Base-by-base conservation (phyloP, 371 early-diverging fungal species). In the Mucor circinelloides region DNA sequence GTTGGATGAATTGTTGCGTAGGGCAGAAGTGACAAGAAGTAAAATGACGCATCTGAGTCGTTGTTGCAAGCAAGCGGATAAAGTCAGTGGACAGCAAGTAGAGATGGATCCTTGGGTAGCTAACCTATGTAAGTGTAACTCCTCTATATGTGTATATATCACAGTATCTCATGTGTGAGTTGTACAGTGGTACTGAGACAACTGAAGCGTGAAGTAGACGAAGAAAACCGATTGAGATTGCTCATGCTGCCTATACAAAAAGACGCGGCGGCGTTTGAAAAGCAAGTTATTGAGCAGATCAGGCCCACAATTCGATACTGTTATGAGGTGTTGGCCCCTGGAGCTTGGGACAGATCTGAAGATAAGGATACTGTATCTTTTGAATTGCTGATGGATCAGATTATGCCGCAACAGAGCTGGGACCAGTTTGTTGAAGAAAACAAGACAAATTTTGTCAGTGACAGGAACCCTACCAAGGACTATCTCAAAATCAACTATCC, bases 401-500 rank as follows among this genome's bases (percentile, higher is more conserved):
- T 81, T 1, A 55, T 67, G 40, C 84, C 80, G 8, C 65, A 75
- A 17, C 44, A 67, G 1, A 77, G 76, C 66, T 84, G 84, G 84
- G 28, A 60, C 0, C 48, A 62, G 0, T 84, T 81, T 62, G 63
- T 65, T 0, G 64, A 74, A 30, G 32, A 59, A 25, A 66, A 79
- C 27, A 69, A 73, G 44, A 68, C 77, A 19, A 74, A 80, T 13
- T 40, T 78, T 44, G 79, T 83, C 10, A 48, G 72, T 31, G 81
- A 80, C 58, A 58, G 73, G 12, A 61, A 72, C 36, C 74, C 76
- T 0, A 61, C 42, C 6, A 81, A 80, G 55, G 71, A 80, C 21
- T 81, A 77, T 36, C 69, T 74, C 15, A 74, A 75, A n/a, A 81
- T 83, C 54, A 79, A 81, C 23, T 83, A 81, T 68, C 74, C 79